phyloP scores from a whole-genome alignment of 2,329 filamentous ascomycete species.

The Cordyceps pruinosa region DNA sequence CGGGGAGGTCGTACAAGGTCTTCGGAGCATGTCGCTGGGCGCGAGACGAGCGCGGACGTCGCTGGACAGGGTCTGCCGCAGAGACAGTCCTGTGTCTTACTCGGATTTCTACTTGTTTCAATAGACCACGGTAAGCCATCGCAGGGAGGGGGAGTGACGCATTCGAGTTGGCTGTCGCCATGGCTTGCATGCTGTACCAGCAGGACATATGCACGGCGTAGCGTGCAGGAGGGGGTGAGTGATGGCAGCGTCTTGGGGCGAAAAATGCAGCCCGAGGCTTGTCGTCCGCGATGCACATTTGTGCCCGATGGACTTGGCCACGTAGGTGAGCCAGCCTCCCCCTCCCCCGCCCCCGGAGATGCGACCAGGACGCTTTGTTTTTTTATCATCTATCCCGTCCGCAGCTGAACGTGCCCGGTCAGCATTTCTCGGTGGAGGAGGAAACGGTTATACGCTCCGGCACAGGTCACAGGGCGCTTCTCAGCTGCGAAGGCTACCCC shows the following conservation, averaged over 20 bases:
- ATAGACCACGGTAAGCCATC: too few relatives aligned
- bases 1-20: too few relatives aligned
- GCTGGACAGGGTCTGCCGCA: too few relatives aligned
- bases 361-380: neutral
- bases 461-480: neutral
- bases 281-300: neutral
- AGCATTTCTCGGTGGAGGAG: constrained; percentile 5
- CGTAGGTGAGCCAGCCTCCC: neutral
- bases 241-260: neutral
- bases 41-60: too few relatives aligned
- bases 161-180: too few relatives aligned
- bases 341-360: neutral
- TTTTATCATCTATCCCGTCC: neutral
- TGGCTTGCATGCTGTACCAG: too few relatives aligned
- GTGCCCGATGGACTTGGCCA: constrained; percentile 9
- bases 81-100: too few relatives aligned
- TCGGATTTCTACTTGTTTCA: too few relatives aligned
- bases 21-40: too few relatives aligned
- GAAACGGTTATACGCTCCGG: neutral
- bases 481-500: neutral
- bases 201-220: neutral
- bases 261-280: constrained; percentile 6
- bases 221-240: neutral
- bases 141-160: too few relatives aligned
- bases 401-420: neutral